These are phyloP conservation scores for Coprinopsis marcescibilis DNA, from an alignment of 768 basidiomycete species.

Conservation along the genomic window DNA sequence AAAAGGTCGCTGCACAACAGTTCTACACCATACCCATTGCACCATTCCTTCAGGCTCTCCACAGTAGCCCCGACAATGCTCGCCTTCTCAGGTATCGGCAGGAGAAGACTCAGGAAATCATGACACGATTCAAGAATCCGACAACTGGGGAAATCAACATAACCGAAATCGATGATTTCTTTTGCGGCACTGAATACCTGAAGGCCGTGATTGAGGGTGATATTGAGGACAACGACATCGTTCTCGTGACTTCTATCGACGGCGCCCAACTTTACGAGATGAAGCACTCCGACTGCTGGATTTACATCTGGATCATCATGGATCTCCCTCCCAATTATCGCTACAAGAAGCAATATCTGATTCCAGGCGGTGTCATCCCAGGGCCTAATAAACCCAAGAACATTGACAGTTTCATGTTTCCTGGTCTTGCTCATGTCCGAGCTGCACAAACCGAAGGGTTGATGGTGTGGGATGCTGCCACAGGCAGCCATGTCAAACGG, in stretches of 20 bases:
- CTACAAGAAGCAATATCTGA: constrained; percentile 20
- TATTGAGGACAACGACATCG: constrained; percentile 25
- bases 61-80: no score
- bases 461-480: constrained; percentile 8
- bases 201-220: constrained; percentile 4
- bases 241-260: constrained; percentile 32
- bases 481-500: no score
- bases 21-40: constrained; percentile 32
- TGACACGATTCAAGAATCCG: constrained; percentile 13
- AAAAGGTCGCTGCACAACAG: constrained; percentile 36
- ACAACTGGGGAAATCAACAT: not conserved
- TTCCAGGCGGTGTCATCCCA: constrained; percentile 23
- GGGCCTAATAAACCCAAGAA: constrained; percentile 25
- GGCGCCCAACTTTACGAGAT: constrained; percentile 37
- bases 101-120: constrained; percentile 17
- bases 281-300: constrained; percentile 39
- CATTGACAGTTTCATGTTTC: constrained; percentile 20
- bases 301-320: constrained; percentile 34
- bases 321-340: constrained; percentile 20
- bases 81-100: constrained; percentile 22
- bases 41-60: constrained; percentile 7
- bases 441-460: constrained; percentile 10
- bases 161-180: constrained; percentile 24
- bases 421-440: constrained; percentile 14
- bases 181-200: constrained; percentile 24